Evolutionary conservation across 2,329 filamentous ascomycete genomes (phyloP).

Genomic region (Beauveria brongniartii): DNA sequence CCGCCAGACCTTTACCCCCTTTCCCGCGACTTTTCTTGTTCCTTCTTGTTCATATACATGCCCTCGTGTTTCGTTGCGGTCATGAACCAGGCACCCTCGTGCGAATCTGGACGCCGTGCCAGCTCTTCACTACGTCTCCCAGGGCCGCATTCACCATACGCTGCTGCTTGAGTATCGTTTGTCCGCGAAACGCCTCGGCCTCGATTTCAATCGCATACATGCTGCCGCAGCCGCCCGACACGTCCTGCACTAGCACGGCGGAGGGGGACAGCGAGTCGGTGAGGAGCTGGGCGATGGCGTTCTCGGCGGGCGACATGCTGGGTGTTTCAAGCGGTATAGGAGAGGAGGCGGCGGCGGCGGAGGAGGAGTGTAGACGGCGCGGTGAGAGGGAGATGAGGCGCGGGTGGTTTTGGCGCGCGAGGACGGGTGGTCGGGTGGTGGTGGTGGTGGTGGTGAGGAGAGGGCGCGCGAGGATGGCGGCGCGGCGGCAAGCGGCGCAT

Average conservation of each 20-base stretch:
- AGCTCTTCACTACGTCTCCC: conserved; percentile 66
- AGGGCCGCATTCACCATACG: conserved; percentile 69
- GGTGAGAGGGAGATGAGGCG: background rate
- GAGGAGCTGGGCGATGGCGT: conserved; percentile 49
- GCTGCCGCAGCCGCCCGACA: conserved; percentile 75
- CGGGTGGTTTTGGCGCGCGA: background rate
- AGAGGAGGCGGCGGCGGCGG: background rate
- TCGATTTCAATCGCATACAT: conserved; percentile 82
- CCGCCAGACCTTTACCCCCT: no score
- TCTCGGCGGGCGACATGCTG: conserved; percentile 43
- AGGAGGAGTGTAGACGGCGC: background rate
- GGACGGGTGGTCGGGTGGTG: background rate
- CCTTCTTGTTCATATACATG: no score
- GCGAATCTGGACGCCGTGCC: conserved; percentile 77
- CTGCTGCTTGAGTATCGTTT: conserved; percentile 72
- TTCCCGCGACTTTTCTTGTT: no score
- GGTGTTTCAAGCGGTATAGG: background rate
- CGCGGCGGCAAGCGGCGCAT: conserved; percentile 1
- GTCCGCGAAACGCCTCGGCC: conserved; percentile 61
- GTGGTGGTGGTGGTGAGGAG: background rate
- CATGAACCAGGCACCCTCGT: conserved; percentile 43
- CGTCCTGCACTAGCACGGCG: conserved; percentile 61
- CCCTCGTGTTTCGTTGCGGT: no score
- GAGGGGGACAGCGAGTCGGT: conserved; percentile 39
- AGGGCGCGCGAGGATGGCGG: background rate